These are phyloP conservation scores for Yamadazyma ubonensis DNA, from an alignment of 805 yeast genomes.

Conservation along the genomic window DNA sequence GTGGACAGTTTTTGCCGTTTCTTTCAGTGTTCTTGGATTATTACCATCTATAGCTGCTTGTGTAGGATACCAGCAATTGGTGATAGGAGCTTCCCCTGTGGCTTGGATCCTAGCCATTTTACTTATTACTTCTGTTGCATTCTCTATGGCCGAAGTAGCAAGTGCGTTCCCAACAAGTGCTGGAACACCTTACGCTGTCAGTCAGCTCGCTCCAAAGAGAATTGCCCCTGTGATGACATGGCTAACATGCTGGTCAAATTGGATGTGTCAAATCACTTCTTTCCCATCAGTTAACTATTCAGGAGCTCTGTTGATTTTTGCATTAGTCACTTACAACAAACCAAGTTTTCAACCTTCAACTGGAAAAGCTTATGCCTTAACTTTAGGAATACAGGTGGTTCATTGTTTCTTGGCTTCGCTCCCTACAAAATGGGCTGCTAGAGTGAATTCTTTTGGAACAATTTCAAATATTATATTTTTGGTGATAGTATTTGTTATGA, in stretches of 20 bases:
- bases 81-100: conserved; percentile 61
- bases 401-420: conserved; percentile 50
- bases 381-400: conserved; percentile 49
- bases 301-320: conserved; percentile 56
- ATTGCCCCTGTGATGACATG: conserved; percentile 55
- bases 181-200: conserved; percentile 69
- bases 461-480: conserved; percentile 49
- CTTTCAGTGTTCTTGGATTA: conserved; percentile 63
- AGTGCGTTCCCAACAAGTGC: conserved; percentile 67
- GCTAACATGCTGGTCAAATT: conserved; percentile 64
- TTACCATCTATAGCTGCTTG: conserved; percentile 66
- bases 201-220: conserved; percentile 57
- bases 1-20: conserved; percentile 58
- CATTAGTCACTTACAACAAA: conserved; percentile 44
- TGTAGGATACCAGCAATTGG: conserved; percentile 58
- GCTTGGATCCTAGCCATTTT: conserved; percentile 58
- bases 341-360: conserved; percentile 39
- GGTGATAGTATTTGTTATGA: conserved; percentile 51
- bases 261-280: conserved; percentile 62
- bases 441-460: conserved; percentile 51
- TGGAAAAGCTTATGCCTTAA: conserved; percentile 52
- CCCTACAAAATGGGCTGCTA: conserved; percentile 56
- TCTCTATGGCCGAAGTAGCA: conserved; percentile 63
- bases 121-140: conserved; percentile 57
- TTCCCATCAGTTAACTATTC: conserved; percentile 60